Evolutionary conservation across 306 rosid genomes (phyloP).

Genomic region (Dryas alaskensis): DNA sequence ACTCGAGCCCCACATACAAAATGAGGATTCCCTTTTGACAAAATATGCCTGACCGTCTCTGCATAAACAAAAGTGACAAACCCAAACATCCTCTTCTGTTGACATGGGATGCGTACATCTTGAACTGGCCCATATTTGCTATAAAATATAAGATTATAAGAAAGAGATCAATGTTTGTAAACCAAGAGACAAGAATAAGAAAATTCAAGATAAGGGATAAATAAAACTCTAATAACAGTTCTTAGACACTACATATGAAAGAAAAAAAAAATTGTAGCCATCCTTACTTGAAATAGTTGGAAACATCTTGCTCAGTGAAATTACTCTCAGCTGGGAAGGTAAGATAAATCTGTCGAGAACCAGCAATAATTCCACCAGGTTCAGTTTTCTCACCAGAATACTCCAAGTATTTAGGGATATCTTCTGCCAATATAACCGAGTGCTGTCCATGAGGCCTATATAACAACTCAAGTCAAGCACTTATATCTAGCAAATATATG

Average conservation of each 20-base stretch:
- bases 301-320: conserved; percentile 47
- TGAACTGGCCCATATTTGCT: conserved; percentile 56
- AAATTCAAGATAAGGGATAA: not conserved
- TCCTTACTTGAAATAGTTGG: conserved; percentile 45
- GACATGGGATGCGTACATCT: conserved; percentile 52
- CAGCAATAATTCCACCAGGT: conserved; percentile 30
- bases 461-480: conserved; percentile 5
- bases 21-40: conserved; percentile 46
- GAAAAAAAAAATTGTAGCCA: too few species aligned
- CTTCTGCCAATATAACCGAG: conserved; percentile 43
- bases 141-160: not conserved
- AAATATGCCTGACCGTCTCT: conserved; percentile 42
- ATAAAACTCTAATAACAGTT: not conserved
- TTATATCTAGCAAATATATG: not conserved
- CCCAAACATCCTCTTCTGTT: conserved; percentile 54
- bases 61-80: conserved; percentile 46
- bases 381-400: conserved; percentile 36
- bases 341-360: conserved; percentile 46
- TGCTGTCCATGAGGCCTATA: conserved; percentile 55
- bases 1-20: conserved; percentile 46
- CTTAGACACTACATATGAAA: not conserved
- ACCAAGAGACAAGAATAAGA: not conserved
- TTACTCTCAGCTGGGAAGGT: conserved; percentile 52
- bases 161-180: not conserved
- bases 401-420: conserved; percentile 34